A percentile compares a stretch with the other conserved stretches of the same genome.
phyloP scores from a whole-genome alignment of 352 stramenopile genomes.

The Globisporangium acanthophoron region DNA sequence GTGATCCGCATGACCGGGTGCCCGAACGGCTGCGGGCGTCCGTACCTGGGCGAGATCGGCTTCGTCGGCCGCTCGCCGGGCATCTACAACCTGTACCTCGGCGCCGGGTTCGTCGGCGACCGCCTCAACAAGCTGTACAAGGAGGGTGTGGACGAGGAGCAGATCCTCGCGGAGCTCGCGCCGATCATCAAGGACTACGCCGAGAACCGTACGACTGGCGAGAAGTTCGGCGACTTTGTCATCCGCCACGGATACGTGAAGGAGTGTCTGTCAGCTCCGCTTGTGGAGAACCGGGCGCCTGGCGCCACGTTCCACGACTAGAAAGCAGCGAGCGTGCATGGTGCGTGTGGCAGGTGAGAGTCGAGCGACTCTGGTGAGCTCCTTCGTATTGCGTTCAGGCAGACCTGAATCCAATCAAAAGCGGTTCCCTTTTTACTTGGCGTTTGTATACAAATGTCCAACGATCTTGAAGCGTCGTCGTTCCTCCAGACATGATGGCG shows the following conservation, averaged over 20 bases:
- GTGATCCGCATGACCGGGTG: conserved; percentile 98
- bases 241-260: conserved; percentile 70
- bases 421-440: neutral
- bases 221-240: conserved; percentile 85
- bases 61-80: conserved; percentile 96
- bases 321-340: neutral
- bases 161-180: conserved; percentile 64
- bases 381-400: neutral
- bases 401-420: neutral
- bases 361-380: neutral
- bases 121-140: conserved; percentile 84
- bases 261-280: conserved; percentile 53
- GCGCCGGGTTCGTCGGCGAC: conserved; percentile 73
- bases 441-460: neutral
- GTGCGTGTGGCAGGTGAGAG: neutral
- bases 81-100: conserved; percentile 97
- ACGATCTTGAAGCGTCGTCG: conserved; percentile 4
- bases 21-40: conserved; percentile 95
- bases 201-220: conserved; percentile 45
- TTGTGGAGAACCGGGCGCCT: conserved; percentile 52
- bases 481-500: conserved; percentile 2
- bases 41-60: conserved; percentile 97
- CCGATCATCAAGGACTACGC: conserved; percentile 81
- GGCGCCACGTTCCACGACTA: conserved; percentile 71
- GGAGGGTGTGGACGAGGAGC: conserved; percentile 68